phyloP scores from a whole-genome alignment of 208 protist species.

The Strigomonas galati region DNA sequence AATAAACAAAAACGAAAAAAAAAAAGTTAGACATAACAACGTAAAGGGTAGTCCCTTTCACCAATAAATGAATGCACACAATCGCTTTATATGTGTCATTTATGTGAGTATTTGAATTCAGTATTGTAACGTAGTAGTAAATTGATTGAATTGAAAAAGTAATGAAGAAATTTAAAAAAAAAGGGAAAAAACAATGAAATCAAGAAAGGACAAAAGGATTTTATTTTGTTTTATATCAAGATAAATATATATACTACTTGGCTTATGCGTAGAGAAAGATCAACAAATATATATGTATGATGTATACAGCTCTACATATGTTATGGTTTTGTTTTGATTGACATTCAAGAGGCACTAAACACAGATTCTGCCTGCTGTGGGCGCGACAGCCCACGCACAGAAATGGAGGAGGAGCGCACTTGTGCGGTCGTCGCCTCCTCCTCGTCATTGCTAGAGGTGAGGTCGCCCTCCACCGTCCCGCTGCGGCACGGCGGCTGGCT shows the following conservation, averaged over 20 bases:
- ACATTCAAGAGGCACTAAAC: neutral
- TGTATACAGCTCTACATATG: neutral
- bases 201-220: conserved; percentile 7
- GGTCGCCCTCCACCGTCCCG: conserved; percentile 14
- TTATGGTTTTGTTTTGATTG: neutral
- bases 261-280: no score
- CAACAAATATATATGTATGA: neutral
- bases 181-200: neutral
- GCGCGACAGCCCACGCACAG: neutral
- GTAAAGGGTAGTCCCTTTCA: neutral
- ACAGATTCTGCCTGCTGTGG: neutral
- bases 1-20: conserved; percentile 5
- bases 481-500: neutral
- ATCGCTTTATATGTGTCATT: neutral
- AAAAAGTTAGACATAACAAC: neutral
- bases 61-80: neutral
- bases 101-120: neutral
- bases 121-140: neutral
- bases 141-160: neutral
- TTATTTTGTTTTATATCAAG: neutral
- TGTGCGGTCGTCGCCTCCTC: conserved; percentile 16
- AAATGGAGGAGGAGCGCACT: conserved; percentile 6
- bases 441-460: conserved; percentile 17
- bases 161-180: conserved; percentile 1
- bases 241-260: conserved; percentile 3